phyloP scores from a whole-genome alignment of 202 grass and related monocot genomes.

The Panicum virgatum region DNA sequence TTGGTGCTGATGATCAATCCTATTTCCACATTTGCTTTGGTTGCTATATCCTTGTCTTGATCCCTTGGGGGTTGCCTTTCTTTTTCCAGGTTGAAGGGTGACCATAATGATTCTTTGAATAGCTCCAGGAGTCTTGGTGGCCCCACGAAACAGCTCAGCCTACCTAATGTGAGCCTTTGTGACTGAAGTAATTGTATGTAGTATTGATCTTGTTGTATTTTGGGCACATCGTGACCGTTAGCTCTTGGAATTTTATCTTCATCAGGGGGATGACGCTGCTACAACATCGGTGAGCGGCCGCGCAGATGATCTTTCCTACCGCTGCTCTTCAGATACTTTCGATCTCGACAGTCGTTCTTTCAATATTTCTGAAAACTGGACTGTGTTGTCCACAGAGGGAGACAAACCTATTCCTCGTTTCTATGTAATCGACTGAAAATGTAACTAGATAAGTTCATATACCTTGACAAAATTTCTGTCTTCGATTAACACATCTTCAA shows the following conservation, averaged over 20 bases:
- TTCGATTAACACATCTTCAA: neutral
- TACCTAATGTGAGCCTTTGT: conserved; percentile 63
- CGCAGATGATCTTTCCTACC: conserved; percentile 52
- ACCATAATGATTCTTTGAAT: conserved; percentile 55
- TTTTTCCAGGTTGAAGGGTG: conserved; percentile 65
- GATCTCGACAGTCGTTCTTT: conserved; percentile 53
- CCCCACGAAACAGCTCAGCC: conserved; percentile 36
- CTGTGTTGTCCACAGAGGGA: conserved; percentile 68
- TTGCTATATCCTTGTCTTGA: conserved; percentile 9
- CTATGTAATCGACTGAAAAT: conserved; percentile 53
- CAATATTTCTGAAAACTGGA: conserved; percentile 73
- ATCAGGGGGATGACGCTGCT: conserved; percentile 54
- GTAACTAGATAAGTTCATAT: neutral
- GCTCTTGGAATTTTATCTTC: conserved; percentile 27
- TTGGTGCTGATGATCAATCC: neutral
- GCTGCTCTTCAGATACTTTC: conserved; percentile 58
- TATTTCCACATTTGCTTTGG: conserved; percentile 4
- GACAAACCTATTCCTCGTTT: conserved; percentile 82
- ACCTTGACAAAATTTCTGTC: neutral
- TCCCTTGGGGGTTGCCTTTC: neutral
- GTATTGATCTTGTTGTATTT: conserved; percentile 11
- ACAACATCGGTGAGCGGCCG: conserved; percentile 67
- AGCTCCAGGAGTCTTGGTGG: conserved; percentile 46
- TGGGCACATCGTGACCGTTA: neutral
- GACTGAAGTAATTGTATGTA: conserved; percentile 13